Percentiles rank a stretch among this genome's conserved stretches.
Conservation (phyloP, 805 yeast genomes). For the Ogataea nonfermentans region DNA sequence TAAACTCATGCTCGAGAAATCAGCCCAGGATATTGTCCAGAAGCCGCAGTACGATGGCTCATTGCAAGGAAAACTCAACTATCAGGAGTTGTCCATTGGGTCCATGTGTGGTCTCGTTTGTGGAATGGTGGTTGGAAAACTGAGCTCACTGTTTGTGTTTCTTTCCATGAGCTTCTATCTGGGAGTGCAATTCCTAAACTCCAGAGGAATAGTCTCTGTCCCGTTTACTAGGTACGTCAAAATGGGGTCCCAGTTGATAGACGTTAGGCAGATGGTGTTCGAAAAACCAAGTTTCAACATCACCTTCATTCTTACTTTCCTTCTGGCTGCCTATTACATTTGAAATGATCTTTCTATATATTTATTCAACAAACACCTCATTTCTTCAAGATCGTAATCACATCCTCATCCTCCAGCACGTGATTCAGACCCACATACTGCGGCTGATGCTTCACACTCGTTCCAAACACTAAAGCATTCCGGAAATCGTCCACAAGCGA, state of each 20-base stretch:
- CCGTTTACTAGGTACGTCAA: slow-evolving; percentile 38
- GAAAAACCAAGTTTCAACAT: slow-evolving; percentile 62
- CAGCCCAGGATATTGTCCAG: slow-evolving; percentile 12
- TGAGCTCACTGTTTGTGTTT: slow-evolving; percentile 52
- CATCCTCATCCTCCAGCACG: slow-evolving; percentile 90
- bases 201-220: slow-evolving; percentile 50
- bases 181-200: slow-evolving; percentile 51
- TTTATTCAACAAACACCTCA: slow-evolving; percentile 7
- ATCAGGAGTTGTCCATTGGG: slow-evolving; percentile 62
- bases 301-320: slow-evolving; percentile 51
- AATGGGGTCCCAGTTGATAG: slow-evolving; percentile 40
- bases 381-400: slow-evolving; percentile 88
- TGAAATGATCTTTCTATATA: slow-evolving; percentile 6
- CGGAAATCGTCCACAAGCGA: slow-evolving; percentile 90
- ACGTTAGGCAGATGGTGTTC: slow-evolving; percentile 50
- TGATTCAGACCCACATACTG: slow-evolving; percentile 91
- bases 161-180: slow-evolving; percentile 45
- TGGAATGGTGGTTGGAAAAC: slow-evolving; percentile 61
- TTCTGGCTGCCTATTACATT: slow-evolving; percentile 57
- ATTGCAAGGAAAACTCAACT: slow-evolving; percentile 50
- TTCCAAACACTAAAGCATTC: slow-evolving; percentile 89
- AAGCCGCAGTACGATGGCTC: slow-evolving; percentile 34
- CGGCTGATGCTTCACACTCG: slow-evolving; percentile 96
- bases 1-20: slow-evolving; percentile 10
- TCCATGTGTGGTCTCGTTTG: slow-evolving; percentile 57